These are phyloP conservation scores for Eutrema heterophyllum DNA, from an alignment of 345 rosid genomes.

Conservation along the genomic window DNA sequence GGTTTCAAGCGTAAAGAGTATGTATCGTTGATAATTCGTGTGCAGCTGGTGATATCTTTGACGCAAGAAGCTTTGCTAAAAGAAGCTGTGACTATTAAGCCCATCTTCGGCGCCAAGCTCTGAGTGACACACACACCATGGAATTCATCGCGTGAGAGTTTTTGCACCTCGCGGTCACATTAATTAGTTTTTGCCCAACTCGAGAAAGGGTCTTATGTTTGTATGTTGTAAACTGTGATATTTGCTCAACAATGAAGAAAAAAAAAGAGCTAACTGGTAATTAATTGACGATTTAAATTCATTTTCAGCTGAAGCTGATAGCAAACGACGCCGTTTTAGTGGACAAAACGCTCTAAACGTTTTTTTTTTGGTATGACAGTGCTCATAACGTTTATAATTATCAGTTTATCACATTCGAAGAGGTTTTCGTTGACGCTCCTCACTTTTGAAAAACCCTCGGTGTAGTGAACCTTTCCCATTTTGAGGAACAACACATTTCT, in stretches of 20 bases:
- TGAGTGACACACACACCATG: slow-evolving; percentile 30
- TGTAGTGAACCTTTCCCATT: background rate
- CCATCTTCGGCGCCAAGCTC: slow-evolving; percentile 50
- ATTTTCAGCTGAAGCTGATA: background rate
- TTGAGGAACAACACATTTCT: background rate
- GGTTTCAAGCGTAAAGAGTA: background rate
- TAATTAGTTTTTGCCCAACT: background rate
- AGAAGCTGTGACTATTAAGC: slow-evolving; percentile 31
- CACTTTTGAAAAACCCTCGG: background rate
- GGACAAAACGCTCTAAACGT: background rate
- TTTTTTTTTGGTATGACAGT: too few species aligned
- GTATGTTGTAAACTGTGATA: background rate
- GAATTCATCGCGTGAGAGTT: background rate
- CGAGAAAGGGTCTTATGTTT: background rate
- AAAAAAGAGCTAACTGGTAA: too few species aligned
- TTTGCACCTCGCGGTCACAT: background rate
- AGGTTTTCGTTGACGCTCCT: background rate
- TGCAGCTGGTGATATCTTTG: slow-evolving; percentile 67
- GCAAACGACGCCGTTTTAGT: slow-evolving; percentile 1
- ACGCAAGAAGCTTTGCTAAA: slow-evolving; percentile 76
- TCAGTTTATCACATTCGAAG: background rate
- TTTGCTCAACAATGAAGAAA: background rate
- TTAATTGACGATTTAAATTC: background rate
- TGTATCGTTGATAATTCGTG: background rate
- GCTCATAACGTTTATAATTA: background rate